A percentile compares a stretch with the other conserved stretches of the same genome.
These are phyloP conservation scores for Globisporangium alternatum DNA, from an alignment of 352 stramenopile genomes.

Conservation along the genomic window DNA sequence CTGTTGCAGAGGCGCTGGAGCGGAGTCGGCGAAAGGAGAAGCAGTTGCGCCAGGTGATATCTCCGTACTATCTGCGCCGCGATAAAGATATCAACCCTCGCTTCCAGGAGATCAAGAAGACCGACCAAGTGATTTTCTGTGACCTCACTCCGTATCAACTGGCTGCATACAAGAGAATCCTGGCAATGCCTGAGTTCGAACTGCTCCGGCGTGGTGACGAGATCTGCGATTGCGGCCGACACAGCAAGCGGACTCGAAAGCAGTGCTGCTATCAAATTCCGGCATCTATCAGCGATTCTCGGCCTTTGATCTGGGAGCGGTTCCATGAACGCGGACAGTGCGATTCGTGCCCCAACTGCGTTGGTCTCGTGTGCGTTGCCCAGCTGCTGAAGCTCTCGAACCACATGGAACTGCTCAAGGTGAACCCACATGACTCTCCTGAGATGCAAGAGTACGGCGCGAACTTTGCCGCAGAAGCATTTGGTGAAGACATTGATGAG, in stretches of 20 bases:
- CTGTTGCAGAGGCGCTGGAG: constrained; percentile 51
- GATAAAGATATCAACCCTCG: constrained; percentile 73
- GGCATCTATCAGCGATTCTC: constrained; percentile 10
- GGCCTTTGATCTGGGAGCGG: constrained; percentile 55
- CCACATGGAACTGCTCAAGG: constrained; percentile 77
- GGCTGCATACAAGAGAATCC: constrained; percentile 62
- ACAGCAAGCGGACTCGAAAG: constrained; percentile 55
- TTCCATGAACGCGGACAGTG: constrained; percentile 56
- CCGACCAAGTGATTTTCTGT: constrained; percentile 79
- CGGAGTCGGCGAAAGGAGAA: constrained; percentile 69
- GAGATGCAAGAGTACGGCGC: constrained; percentile 55
- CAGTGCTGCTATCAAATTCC: constrained; percentile 63
- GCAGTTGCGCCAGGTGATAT: constrained; percentile 50
- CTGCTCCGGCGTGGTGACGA: constrained; percentile 61
- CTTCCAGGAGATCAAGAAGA: constrained; percentile 72
- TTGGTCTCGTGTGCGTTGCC: constrained; percentile 66
- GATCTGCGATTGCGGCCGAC: constrained; percentile 57
- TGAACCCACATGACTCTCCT: constrained; percentile 50
- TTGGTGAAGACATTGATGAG: constrained; percentile 48
- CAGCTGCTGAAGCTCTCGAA: constrained; percentile 80
- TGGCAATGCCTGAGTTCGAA: constrained; percentile 72
- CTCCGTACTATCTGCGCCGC: constrained; percentile 65
- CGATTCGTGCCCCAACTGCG: constrained; percentile 64
- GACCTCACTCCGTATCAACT: constrained; percentile 72
- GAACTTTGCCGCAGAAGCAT: constrained; percentile 53